These are phyloP conservation scores for Metrosideros polymorpha DNA, from an alignment of 441 rosid genomes.

Conservation along the genomic window DNA sequence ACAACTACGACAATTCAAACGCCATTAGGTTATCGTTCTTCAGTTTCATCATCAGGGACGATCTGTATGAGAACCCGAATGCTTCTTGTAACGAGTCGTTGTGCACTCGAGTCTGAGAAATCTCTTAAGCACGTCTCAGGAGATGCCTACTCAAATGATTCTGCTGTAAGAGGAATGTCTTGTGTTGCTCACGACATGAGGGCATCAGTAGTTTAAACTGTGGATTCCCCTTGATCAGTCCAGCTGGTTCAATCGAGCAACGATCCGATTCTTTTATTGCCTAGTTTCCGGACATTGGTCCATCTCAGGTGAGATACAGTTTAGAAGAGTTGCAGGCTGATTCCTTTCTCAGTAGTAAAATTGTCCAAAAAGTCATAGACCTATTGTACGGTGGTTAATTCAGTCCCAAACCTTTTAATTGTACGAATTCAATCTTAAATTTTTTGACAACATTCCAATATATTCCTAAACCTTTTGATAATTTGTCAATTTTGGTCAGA, in stretches of 20 bases:
- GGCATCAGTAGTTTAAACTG: neutral
- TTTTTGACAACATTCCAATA: accelerated
- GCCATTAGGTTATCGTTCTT: neutral
- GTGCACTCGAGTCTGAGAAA: neutral
- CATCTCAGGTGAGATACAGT: neutral
- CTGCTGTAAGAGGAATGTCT: neutral
- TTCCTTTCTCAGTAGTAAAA: neutral
- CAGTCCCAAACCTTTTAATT: neutral
- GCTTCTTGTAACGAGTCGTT: neutral
- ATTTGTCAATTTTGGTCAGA: accelerated
- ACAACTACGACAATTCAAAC: neutral
- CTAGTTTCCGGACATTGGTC: neutral
- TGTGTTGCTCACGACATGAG: neutral
- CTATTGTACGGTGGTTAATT: neutral
- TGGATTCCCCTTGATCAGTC: neutral
- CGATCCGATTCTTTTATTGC: neutral
- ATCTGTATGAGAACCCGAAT: neutral
- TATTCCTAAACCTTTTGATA: accelerated
- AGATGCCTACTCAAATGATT: neutral
- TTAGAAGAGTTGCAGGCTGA: neutral
- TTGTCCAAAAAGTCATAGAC: no score
- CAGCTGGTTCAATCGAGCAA: neutral
- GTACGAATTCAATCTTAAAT: accelerated
- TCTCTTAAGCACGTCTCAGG: neutral
- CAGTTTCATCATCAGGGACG: neutral